A percentile compares a stretch with the other conserved stretches of the same genome.
Conservation (phyloP, 768 basidiomycete species). For the Naganishia randhawae region DNA sequence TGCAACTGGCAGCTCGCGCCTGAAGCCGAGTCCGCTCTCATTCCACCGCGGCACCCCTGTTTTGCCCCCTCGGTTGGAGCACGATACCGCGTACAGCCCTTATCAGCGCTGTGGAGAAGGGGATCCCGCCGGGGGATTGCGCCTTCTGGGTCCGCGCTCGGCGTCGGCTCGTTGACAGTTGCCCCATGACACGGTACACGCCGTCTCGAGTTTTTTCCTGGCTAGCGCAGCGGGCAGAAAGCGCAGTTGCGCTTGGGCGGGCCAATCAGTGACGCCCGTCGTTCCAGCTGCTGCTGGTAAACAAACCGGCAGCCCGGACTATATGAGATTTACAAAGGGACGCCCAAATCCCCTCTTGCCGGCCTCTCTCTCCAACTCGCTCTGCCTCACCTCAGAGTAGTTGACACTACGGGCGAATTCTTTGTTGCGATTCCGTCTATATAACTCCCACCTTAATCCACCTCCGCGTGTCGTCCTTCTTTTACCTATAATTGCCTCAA, state of each 20-base stretch:
- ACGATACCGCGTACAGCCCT: conserved; percentile 3
- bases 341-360: neutral
- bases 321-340: conserved; percentile 21
- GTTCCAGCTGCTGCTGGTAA: conserved; percentile 7
- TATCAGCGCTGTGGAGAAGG: neutral
- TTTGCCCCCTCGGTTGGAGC: too few species aligned
- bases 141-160: neutral
- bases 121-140: neutral
- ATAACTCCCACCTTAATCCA: neutral
- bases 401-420: conserved; percentile 20
- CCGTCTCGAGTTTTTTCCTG: neutral
- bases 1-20: too few species aligned
- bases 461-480: conserved; percentile 6
- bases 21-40: too few species aligned
- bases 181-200: neutral
- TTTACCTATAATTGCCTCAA: conserved; percentile 16
- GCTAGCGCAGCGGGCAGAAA: neutral
- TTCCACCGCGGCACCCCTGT: too few species aligned
- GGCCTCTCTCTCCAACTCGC: neutral
- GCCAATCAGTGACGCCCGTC: neutral
- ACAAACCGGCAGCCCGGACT: conserved; percentile 17
- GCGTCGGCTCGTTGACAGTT: neutral
- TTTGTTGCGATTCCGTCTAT: conserved; percentile 16
- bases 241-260: neutral
- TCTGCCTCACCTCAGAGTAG: conserved; percentile 14